Evolutionary conservation across 2,329 filamentous ascomycete genomes (phyloP).

Genomic region (Tetracladium maxilliforme): DNA sequence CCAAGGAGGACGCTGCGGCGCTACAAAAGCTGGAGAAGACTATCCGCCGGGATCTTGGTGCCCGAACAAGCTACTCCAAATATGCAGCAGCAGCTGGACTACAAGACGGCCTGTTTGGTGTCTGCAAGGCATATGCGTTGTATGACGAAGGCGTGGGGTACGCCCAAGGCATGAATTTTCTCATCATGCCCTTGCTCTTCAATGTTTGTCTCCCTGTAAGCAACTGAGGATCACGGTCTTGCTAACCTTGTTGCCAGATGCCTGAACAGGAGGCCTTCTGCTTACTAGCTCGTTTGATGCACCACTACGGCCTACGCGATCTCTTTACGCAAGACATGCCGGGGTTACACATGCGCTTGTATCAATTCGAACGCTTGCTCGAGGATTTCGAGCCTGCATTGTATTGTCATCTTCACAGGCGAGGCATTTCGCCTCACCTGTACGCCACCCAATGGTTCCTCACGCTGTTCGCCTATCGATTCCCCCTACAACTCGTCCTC

Average conservation of each 20-base stretch:
- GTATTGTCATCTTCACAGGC: constrained; percentile 83
- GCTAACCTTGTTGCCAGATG: constrained; percentile 43
- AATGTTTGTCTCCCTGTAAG: constrained; percentile 52
- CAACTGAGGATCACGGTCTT: no score
- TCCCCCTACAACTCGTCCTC: constrained; percentile 88
- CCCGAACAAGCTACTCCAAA: constrained; percentile 91
- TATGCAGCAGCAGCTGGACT: constrained; percentile 82
- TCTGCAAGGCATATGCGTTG: constrained; percentile 94
- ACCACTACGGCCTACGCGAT: constrained; percentile 84
- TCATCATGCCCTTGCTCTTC: constrained; percentile 91
- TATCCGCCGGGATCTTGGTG: constrained; percentile 81
- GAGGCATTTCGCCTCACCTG: constrained; percentile 76
- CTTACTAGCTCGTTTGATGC: constrained; percentile 86
- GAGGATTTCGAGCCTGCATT: constrained; percentile 90
- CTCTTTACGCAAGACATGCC: constrained; percentile 95
- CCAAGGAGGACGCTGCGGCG: constrained; percentile 60
- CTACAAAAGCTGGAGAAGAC: constrained; percentile 78
- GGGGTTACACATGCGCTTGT: constrained; percentile 81
- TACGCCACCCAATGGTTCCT: constrained; percentile 99
- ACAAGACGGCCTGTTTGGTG: constrained; percentile 84
- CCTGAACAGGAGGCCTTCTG: constrained; percentile 95
- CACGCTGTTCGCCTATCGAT: constrained; percentile 95
- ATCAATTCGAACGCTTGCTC: constrained; percentile 86
- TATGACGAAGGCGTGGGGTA: constrained; percentile 93
- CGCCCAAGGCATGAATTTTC: constrained; percentile 97